These are phyloP conservation scores for Asterophora parasitica DNA, from an alignment of 768 basidiomycete genomes.

Conservation along the genomic window DNA sequence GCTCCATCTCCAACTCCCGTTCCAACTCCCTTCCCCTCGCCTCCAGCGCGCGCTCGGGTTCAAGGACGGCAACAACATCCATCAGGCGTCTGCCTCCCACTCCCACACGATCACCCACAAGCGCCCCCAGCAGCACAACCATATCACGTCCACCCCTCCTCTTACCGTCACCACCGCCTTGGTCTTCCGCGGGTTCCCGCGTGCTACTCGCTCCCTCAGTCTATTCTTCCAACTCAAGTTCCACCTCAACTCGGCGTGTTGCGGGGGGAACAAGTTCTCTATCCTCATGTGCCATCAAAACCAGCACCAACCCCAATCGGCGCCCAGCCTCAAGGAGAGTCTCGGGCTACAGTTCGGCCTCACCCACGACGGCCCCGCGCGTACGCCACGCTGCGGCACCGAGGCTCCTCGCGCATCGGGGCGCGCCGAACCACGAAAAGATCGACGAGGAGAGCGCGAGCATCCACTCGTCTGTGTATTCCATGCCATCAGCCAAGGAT, in stretches of 20 bases:
- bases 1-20: too few relatives aligned
- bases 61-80: conserved; percentile 2
- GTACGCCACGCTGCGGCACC: background rate
- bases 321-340: background rate
- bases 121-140: background rate
- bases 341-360: background rate
- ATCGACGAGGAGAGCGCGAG: conserved; percentile 2
- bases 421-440: conserved; percentile 1
- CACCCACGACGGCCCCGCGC: conserved; percentile 6
- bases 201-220: too few relatives aligned
- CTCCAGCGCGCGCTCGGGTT: background rate
- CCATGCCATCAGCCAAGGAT: background rate
- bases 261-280: too few relatives aligned
- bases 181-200: too few relatives aligned
- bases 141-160: too few relatives aligned
- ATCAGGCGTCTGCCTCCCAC: conserved; percentile 2
- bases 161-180: too few relatives aligned
- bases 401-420: background rate
- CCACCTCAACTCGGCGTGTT: too few relatives aligned
- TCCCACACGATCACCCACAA: background rate
- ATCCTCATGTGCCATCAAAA: too few relatives aligned
- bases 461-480: background rate
- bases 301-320: background rate
- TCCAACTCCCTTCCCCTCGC: too few relatives aligned
- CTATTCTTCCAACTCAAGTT: too few relatives aligned